Conservation (phyloP, 495 filamentous ascomycete species). For the Cercophora samala region DNA sequence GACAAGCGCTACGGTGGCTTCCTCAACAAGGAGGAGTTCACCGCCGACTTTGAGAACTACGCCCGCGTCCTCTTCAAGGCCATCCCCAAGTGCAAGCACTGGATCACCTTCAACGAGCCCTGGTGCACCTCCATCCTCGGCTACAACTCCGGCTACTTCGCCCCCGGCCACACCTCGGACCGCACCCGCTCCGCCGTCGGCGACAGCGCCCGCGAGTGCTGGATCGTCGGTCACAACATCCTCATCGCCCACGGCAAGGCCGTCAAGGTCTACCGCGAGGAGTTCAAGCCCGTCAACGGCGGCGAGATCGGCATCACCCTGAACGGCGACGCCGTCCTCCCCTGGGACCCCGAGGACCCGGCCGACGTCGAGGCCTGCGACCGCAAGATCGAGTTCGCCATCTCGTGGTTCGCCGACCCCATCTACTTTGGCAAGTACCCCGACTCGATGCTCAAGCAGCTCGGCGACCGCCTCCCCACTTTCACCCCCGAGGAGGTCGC, state of each 20-base stretch:
- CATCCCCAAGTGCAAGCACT: conserved; percentile 58
- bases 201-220: conserved; percentile 56
- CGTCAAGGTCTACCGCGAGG: conserved; percentile 64
- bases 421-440: conserved; percentile 75
- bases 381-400: conserved; percentile 63
- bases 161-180: conserved; percentile 58
- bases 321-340: conserved; percentile 59
- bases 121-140: conserved; percentile 60
- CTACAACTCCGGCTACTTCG: conserved; percentile 58
- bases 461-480: conserved; percentile 63
- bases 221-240: conserved; percentile 61
- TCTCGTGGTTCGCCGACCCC: conserved; percentile 69
- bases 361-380: conserved; percentile 58
- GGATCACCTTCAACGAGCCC: conserved; percentile 68
- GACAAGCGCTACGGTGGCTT: conserved; percentile 61
- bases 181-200: conserved; percentile 52
- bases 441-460: conserved; percentile 69
- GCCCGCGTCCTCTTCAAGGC: conserved; percentile 55
- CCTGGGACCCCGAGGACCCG: conserved; percentile 55
- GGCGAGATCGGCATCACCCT: conserved; percentile 62
- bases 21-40: conserved; percentile 57
- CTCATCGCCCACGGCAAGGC: conserved; percentile 57
- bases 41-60: conserved; percentile 59
- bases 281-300: conserved; percentile 59
- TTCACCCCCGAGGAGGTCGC: conserved; percentile 63